Evolutionary conservation across 1,284 basidiomycete species (phyloP), one percentile per base, ranked within the genome.

Genomic region (Earliella scabrosa): DNA sequence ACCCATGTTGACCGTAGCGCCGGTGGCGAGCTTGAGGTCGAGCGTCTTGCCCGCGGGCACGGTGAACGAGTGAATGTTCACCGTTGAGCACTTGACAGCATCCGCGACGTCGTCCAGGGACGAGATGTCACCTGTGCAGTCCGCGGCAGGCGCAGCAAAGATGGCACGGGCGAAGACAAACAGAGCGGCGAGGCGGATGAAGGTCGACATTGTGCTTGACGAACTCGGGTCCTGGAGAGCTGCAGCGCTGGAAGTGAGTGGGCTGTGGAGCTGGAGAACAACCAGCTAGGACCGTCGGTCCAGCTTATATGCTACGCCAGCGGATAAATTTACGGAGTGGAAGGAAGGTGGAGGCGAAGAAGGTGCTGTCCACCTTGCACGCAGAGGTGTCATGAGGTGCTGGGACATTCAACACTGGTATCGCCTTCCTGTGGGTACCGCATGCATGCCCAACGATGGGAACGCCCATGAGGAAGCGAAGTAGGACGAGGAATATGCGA

Each of bases 1-100:
- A 63, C 62, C 39, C 62, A 63, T 63, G 51, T 59, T 63, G 40
- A 63, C 62, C 11, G 56, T 61, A 14, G 59, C 52, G 35, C 57
- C 59, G 8, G 49, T 35, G 9, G 39, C 54, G 32, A 63, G 57
- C 13, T 47, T 31, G 52, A 63, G 59, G 48, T 59, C 54, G 57
- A 63, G 56, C 23, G 62, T 63, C 56, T 63, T 45, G 54, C 62
- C 62, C 8, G 62, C 62, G 13, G 62, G 62, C 31, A 63, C 62
- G 39, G 62, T 63, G 58, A 76, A 73, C 11, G 52, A 41, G 24
- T 73, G 55, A 58, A 76, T 74, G 57, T 74, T 73, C 50, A 76
- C 67, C 2, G 67, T 75, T n/a, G 55, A 64, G 46, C 73, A 75
- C 56, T 65, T 39, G 35, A 71, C 64, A 6, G 73, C 73, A 46